Conservation (phyloP, 2,329 filamentous ascomycete species). For the Thielaviopsis ethacetica region DNA sequence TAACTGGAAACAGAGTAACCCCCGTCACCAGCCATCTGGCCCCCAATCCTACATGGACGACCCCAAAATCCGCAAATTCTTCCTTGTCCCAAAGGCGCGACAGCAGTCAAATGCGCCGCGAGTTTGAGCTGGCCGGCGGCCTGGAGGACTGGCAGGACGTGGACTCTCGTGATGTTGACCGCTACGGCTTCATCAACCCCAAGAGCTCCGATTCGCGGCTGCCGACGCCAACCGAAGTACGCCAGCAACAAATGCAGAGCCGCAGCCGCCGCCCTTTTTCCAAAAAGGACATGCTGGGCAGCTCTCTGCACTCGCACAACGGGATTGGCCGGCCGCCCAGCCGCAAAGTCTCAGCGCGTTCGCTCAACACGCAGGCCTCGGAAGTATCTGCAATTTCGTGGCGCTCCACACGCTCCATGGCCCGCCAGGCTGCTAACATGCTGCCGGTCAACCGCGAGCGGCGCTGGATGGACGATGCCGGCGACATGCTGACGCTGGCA, state of each 20-base stretch:
- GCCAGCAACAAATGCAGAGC: slow-evolving; percentile 10
- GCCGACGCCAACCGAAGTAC: slow-evolving; percentile 23
- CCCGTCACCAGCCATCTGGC: slow-evolving; percentile 15
- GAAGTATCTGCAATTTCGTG: slow-evolving; percentile 33
- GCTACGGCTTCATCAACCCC: slow-evolving; percentile 49
- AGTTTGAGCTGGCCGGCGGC: slow-evolving; percentile 37
- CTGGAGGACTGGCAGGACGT: slow-evolving; percentile 54
- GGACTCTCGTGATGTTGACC: slow-evolving; percentile 43
- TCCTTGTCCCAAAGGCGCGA: slow-evolving; percentile 22
- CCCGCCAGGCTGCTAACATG: slow-evolving; percentile 41
- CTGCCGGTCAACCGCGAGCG: slow-evolving; percentile 45
- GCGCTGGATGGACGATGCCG: slow-evolving; percentile 46
- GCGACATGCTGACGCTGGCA: slow-evolving; percentile 47
- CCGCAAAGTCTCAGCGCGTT: slow-evolving; percentile 40
- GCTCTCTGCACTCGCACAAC: slow-evolving; percentile 9
- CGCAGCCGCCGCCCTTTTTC: slow-evolving; percentile 20
- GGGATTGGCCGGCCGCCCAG: slow-evolving; percentile 28
- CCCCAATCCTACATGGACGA: slow-evolving; percentile 18
- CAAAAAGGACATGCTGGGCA: slow-evolving; percentile 23
- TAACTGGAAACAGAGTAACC: slow-evolving; percentile 10
- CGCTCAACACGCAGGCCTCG: slow-evolving; percentile 40
- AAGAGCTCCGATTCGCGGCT: slow-evolving; percentile 21
- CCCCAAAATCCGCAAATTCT: slow-evolving; percentile 26
- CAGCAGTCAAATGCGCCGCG: slow-evolving; percentile 25
- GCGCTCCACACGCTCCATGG: slow-evolving; percentile 35